phyloP scores from a whole-genome alignment of 768 basidiomycete species.

The Lentinula sp. region DNA sequence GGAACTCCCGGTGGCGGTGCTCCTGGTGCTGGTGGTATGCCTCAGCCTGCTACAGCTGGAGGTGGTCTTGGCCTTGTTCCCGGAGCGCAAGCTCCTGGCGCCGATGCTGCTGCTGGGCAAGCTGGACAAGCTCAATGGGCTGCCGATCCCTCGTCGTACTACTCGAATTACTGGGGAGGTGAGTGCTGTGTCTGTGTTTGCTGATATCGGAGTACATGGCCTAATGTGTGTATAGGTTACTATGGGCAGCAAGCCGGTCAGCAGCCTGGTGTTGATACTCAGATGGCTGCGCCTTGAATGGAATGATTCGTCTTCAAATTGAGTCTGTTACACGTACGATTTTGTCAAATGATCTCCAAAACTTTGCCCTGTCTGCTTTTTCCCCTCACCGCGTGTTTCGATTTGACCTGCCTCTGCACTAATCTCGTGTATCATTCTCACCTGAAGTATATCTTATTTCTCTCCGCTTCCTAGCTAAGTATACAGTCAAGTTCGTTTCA shows the following conservation, averaged over 20 bases:
- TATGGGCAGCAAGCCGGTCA: constrained; percentile 71
- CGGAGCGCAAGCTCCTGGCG: constrained; percentile 50
- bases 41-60: constrained; percentile 48
- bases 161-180: constrained; percentile 85
- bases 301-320: constrained; percentile 12
- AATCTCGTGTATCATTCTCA: background rate
- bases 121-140: constrained; percentile 74
- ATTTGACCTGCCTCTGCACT: background rate
- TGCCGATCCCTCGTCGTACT: constrained; percentile 69
- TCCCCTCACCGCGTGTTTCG: constrained; percentile 7
- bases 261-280: constrained; percentile 50
- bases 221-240: constrained; percentile 47
- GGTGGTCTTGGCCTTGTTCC: constrained; percentile 50
- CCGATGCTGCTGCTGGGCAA: constrained; percentile 48
- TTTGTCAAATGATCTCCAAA: constrained; percentile 7
- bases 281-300: constrained; percentile 42
- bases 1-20: constrained; percentile 41
- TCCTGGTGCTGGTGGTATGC: constrained; percentile 54
- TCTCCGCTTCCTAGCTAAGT: background rate
- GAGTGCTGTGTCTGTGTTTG: constrained; percentile 18
- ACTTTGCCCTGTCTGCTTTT: constrained; percentile 4
- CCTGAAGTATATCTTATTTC: background rate
- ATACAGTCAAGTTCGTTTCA: background rate
- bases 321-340: constrained; percentile 11
- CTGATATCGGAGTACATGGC: background rate